Conservation (phyloP, 805 yeast species). For the Wickerhamomyces sydowiorum region DNA sequence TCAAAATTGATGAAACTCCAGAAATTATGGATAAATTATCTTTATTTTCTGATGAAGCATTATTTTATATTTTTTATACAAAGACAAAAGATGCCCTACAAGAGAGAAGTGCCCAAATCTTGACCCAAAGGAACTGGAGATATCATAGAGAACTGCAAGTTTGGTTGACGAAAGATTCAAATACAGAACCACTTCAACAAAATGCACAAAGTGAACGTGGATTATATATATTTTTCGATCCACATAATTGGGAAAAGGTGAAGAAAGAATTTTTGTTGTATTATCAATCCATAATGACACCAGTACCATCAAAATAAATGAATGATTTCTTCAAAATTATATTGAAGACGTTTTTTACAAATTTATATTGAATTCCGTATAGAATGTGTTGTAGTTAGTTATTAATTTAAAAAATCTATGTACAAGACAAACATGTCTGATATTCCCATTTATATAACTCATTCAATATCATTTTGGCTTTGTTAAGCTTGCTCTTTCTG, state of each 20-base stretch:
- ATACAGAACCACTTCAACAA: conserved; percentile 78
- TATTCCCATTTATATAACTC: no score
- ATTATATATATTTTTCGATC: conserved; percentile 90
- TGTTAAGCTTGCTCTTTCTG: no score
- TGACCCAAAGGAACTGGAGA: conserved; percentile 92
- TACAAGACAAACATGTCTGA: no score
- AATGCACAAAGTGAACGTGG: conserved; percentile 88
- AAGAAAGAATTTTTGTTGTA: conserved; percentile 61
- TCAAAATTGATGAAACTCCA: conserved; percentile 13
- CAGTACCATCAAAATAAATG: background rate
- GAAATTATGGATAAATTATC: conserved; percentile 39
- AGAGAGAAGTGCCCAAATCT: conserved; percentile 88
- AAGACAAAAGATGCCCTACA: conserved; percentile 91
- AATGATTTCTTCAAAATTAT: no score
- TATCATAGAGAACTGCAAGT: conserved; percentile 93
- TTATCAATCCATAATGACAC: conserved; percentile 56
- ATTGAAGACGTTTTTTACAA: background rate
- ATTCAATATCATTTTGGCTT: no score
- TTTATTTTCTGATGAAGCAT: conserved; percentile 80
- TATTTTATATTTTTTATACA: conserved; percentile 89
- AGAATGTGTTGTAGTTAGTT: no score
- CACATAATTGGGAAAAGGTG: conserved; percentile 92
- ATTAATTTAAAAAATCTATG: background rate
- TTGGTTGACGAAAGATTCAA: conserved; percentile 93
- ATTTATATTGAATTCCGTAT: no score